Percentiles rank a stretch among this genome's conserved stretches.
Conservation (phyloP, 2,329 filamentous ascomycete genomes). For the Trichoderma sp. region DNA sequence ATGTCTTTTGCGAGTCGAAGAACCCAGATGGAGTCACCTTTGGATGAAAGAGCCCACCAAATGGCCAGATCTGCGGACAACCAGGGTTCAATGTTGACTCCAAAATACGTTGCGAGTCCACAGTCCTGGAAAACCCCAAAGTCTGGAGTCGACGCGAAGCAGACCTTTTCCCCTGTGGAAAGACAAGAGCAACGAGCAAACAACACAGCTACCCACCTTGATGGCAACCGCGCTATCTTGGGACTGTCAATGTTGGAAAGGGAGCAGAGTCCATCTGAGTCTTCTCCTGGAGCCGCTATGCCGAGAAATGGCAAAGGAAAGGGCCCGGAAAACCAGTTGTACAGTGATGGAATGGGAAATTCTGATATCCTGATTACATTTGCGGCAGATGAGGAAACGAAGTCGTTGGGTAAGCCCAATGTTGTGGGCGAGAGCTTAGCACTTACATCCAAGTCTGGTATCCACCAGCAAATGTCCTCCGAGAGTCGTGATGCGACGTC, state of each 20-base stretch:
- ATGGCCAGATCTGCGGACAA: not conserved
- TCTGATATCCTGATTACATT: constrained; percentile 18
- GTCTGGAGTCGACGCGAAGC: not conserved
- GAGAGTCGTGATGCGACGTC: not conserved
- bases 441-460: not conserved
- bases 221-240: not conserved
- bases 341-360: not conserved
- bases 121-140: constrained; percentile 17
- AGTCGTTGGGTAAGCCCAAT: not conserved
- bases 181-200: not conserved
- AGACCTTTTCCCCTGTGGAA: not conserved
- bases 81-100: not conserved
- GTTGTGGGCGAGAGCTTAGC: not conserved
- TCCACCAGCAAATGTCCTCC: not conserved
- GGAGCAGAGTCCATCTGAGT: not conserved
- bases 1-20: constrained; percentile 44
- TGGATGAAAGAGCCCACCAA: constrained; percentile 21
- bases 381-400: not conserved
- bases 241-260: constrained; percentile 4
- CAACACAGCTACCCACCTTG: not conserved
- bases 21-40: constrained; percentile 34
- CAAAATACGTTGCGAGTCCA: constrained; percentile 1
- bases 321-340: not conserved
- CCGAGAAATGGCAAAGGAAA: not conserved
- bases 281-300: not conserved